These are phyloP conservation scores for Nematocida sp. DNA, from an alignment of 371 early-diverging fungal genomes.

Conservation along the genomic window DNA sequence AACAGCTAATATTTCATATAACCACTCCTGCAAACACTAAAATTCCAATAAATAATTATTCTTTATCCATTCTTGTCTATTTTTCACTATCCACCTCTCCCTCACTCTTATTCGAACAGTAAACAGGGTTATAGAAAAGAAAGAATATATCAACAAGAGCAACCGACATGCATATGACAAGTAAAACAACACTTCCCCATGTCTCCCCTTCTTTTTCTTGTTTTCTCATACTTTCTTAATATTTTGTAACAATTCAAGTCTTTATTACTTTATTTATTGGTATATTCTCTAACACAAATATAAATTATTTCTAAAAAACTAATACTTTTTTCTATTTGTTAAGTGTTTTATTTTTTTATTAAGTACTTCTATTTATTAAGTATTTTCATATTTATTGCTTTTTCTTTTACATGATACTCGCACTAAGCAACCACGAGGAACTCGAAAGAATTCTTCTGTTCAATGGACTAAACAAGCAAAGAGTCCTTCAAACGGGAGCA, in stretches of 20 bases:
- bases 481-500: not conserved
- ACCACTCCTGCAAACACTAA: not conserved
- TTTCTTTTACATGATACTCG: conserved; percentile 36
- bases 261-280: too few relatives aligned
- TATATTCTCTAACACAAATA: too few relatives aligned
- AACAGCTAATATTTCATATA: not conserved
- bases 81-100: not conserved
- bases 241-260: too few relatives aligned
- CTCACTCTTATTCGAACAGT: not conserved
- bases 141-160: not conserved
- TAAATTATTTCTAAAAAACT: too few relatives aligned
- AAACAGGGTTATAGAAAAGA: not conserved
- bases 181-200: too few relatives aligned
- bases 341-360: too few relatives aligned
- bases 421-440: conserved; percentile 31
- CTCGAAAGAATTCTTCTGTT: conserved; percentile 24
- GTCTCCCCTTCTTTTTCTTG: too few relatives aligned
- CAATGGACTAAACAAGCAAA: not conserved
- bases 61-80: too few relatives aligned
- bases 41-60: not conserved
- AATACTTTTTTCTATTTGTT: too few relatives aligned
- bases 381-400: too few relatives aligned
- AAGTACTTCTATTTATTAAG: too few relatives aligned
- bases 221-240: too few relatives aligned
- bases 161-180: not conserved